Percentiles rank a stretch among this genome's conserved stretches.
Conservation (phyloP, 805 yeast species). For the Schizosaccharomyces lindneri region DNA sequence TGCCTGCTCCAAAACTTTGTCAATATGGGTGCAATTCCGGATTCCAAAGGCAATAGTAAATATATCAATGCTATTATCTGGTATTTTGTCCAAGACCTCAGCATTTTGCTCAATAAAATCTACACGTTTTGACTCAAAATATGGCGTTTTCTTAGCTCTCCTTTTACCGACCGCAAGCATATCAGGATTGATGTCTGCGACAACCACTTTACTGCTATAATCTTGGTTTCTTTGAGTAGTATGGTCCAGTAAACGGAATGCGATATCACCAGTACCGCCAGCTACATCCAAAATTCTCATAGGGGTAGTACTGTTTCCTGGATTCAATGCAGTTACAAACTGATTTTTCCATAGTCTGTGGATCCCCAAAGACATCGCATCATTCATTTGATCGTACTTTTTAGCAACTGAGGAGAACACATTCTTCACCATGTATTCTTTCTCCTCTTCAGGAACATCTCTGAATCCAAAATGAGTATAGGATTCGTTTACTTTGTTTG, state of each 20-base stretch:
- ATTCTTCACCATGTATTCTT: slow-evolving; percentile 47
- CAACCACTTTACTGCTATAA: slow-evolving; percentile 51
- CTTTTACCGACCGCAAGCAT: slow-evolving; percentile 83
- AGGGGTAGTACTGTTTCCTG: slow-evolving; percentile 75
- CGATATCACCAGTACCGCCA: slow-evolving; percentile 97
- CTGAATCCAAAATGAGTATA: slow-evolving; percentile 75
- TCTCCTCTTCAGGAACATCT: slow-evolving; percentile 53
- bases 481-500: not conserved
- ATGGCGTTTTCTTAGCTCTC: slow-evolving; percentile 32
- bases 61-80: slow-evolving; percentile 71
- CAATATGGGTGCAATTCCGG: slow-evolving; percentile 83
- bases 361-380: slow-evolving; percentile 87
- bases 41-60: slow-evolving; percentile 95
- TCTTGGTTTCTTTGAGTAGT: slow-evolving; percentile 63
- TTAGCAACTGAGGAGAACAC: slow-evolving; percentile 90
- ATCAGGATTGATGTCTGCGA: slow-evolving; percentile 86
- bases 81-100: slow-evolving; percentile 60
- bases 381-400: slow-evolving; percentile 89
- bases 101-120: slow-evolving; percentile 78
- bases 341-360: slow-evolving; percentile 90
- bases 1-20: slow-evolving; percentile 84
- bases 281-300: slow-evolving; percentile 84
- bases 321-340: slow-evolving; percentile 65
- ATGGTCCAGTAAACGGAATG: slow-evolving; percentile 80
- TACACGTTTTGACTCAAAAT: slow-evolving; percentile 48